Percentiles rank a stretch among this genome's conserved stretches.
phyloP scores from a whole-genome alignment of 2,329 filamentous ascomycete genomes.

The Scytalidium sp. region DNA sequence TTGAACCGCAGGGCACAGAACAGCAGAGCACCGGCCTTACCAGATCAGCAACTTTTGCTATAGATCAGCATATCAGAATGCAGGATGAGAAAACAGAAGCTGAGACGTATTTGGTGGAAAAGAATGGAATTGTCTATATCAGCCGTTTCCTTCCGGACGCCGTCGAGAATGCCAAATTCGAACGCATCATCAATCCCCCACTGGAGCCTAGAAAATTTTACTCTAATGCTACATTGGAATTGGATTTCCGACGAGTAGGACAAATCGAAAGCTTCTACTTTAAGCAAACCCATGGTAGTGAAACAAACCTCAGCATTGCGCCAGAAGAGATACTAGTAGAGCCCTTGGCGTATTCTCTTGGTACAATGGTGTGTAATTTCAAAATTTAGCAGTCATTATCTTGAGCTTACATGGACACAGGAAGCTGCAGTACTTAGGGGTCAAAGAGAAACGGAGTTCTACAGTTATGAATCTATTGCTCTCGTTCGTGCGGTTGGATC shows the following conservation, averaged over 20 bases:
- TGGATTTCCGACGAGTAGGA: neutral
- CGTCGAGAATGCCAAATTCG: conserved; percentile 5
- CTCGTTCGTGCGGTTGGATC: neutral
- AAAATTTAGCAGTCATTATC: neutral
- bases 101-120: conserved; percentile 4
- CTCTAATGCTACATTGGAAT: neutral
- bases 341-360: neutral
- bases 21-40: neutral
- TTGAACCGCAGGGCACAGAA: conserved; percentile 1
- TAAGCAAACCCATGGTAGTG: neutral
- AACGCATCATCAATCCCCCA: neutral
- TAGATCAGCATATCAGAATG: neutral
- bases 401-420: neutral
- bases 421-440: neutral
- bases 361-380: neutral
- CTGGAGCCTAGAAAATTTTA: neutral
- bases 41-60: neutral
- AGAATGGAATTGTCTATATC: conserved; percentile 5
- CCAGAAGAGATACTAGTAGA: neutral
- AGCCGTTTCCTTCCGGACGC: conserved; percentile 9
- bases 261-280: neutral
- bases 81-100: neutral
- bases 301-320: neutral
- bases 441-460: neutral
- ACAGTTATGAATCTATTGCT: neutral